Base-by-base conservation (phyloP, 2,329 filamentous ascomycete species). In the Diaporthe australafricana region DNA sequence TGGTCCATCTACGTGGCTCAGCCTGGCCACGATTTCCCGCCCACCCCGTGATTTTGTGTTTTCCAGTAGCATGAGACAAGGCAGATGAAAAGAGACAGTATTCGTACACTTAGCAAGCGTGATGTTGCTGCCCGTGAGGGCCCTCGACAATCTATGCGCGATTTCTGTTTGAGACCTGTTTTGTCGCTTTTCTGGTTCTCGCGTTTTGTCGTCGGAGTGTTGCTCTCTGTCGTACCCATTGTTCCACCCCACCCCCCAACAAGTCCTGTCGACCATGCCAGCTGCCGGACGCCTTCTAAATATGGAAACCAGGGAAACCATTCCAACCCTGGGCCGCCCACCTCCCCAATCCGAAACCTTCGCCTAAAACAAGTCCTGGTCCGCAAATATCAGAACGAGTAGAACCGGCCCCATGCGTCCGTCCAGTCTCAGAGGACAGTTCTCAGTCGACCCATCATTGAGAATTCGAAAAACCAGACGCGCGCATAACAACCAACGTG, bases 101-200 rank as follows among this genome's bases (percentile, higher is more conserved):
- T 45, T 69, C 72, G 53, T 73, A 73, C 69, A 72, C 65, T 48
- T 69, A 68, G 50, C 50, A 73, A 73, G 45, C 63, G 45, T 60
- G 68, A 27, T 68, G 52, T 68, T 68, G 53, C 50, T 63, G 70
- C 72, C 72, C 72, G 72, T 71, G 72, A 57, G 72, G 72, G 69
- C 72, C 63, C 69, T 69, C 65, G 63, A 69, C 69, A 66, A 48
- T 73, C 72, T 73, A 73, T 69, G 65, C 65, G 69, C 66, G 57
- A 73, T 65, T 52, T 66, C 62, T 67, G 66, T 53, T 55, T 47
- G 70, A 63, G 27, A 57, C 67, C 65, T 73, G 56, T 40, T 69
- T 71, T 71, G 69, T 50, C 69, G 69, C 69, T 60, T 65, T 68
- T 67, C 50, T 55, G 47, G 47, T 50, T 57, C 38, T 66, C 72